Evolutionary conservation across 2,329 filamentous ascomycete species (phyloP).

Genomic region (Aureobasidium sp.): DNA sequence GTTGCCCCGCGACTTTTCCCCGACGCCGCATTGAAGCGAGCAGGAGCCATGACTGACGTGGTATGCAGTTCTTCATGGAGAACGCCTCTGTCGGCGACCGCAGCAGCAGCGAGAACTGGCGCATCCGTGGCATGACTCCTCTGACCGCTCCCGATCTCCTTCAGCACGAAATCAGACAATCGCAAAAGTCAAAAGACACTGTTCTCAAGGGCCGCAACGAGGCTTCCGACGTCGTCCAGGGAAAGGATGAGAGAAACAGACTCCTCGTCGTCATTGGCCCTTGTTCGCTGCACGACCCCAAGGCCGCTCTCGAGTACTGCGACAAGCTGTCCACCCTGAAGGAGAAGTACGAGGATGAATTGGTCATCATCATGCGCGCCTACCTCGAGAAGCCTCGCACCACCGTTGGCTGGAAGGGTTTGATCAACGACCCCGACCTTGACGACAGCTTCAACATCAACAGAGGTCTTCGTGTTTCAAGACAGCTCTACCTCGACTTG

Average conservation of each 20-base stretch:
- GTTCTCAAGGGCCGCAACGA: constrained; percentile 56
- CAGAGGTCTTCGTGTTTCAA: constrained; percentile 80
- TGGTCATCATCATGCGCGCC: constrained; percentile 93
- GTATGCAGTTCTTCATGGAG: constrained; percentile 42
- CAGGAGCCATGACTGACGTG: constrained; percentile 14
- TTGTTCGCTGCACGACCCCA: constrained; percentile 94
- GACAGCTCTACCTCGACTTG: constrained; percentile 88
- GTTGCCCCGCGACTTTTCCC: background rate
- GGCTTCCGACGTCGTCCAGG: constrained; percentile 54
- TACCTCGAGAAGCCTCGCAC: constrained; percentile 98
- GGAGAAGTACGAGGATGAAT: constrained; percentile 80
- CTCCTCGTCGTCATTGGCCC: constrained; percentile 81
- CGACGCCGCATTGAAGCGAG: background rate
- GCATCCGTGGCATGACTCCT: constrained; percentile 77
- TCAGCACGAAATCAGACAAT: constrained; percentile 76
- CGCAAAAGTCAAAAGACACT: constrained; percentile 44
- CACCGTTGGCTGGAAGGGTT: constrained; percentile 96
- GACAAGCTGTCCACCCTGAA: constrained; percentile 72
- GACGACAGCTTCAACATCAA: constrained; percentile 99
- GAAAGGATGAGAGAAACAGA: constrained; percentile 49
- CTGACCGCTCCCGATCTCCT: constrained; percentile 88
- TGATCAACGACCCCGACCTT: constrained; percentile 98
- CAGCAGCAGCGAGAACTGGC: constrained; percentile 45
- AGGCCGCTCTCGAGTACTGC: constrained; percentile 88
- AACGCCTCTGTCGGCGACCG: constrained; percentile 45